Percentiles rank a stretch among this genome's conserved stretches.
phyloP scores from a whole-genome alignment of 495 filamentous ascomycete genomes.

The Tricharina praecox region DNA sequence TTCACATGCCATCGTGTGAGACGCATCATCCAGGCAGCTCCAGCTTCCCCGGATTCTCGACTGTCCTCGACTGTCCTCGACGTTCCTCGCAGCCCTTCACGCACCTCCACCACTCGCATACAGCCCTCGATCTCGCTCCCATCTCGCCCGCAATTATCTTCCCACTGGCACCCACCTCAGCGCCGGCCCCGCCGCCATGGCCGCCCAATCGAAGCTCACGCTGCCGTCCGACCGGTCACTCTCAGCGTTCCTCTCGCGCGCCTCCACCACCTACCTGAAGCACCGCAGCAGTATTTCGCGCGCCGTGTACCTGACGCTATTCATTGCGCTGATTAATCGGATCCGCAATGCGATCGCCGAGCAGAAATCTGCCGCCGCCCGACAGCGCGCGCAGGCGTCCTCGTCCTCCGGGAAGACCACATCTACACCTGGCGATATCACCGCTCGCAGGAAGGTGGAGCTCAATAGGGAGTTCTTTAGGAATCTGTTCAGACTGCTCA shows the following conservation, averaged over 20 bases:
- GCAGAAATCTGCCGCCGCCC: constrained; percentile 70
- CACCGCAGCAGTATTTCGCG: constrained; percentile 83
- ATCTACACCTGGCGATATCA: constrained; percentile 21
- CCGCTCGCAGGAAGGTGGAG: constrained; percentile 52
- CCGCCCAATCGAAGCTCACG: constrained; percentile 62
- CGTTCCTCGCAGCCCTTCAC: not conserved
- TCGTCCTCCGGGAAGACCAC: constrained; percentile 26
- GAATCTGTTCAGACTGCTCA: constrained; percentile 58
- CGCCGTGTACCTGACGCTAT: constrained; percentile 78
- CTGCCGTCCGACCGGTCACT: constrained; percentile 46
- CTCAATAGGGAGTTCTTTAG: constrained; percentile 91
- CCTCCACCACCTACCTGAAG: constrained; percentile 60
- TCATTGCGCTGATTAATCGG: constrained; percentile 72
- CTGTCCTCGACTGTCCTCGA: too few species aligned
- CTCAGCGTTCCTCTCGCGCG: constrained; percentile 51
- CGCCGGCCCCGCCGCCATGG: constrained; percentile 36
- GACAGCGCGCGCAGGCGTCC: constrained; percentile 43
- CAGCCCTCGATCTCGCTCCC: not conserved
- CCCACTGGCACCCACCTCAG: not conserved
- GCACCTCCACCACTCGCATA: not conserved
- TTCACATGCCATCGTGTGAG: not conserved
- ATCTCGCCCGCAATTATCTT: not conserved
- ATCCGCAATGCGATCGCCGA: constrained; percentile 81
- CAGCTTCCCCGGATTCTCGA: not conserved
- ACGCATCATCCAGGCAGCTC: not conserved